Evolutionary conservation across 176 grass and related monocot genomes (phyloP).

Genomic region (Oryza officinalis): DNA sequence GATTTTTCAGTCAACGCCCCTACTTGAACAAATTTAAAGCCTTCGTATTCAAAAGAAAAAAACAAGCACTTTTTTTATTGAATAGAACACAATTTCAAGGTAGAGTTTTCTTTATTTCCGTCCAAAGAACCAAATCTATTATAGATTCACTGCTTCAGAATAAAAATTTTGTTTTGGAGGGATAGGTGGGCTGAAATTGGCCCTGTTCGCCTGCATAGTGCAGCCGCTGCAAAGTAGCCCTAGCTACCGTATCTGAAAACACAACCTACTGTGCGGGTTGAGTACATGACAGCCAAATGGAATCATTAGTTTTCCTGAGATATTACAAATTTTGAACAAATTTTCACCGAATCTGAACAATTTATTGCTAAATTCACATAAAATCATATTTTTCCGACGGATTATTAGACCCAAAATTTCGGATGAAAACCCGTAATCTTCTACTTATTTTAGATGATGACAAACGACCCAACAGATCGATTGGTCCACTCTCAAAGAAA

Average conservation of each 20-base stretch:
- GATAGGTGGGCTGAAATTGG: too few relatives aligned
- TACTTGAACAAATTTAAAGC: neutral
- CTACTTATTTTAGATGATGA: neutral
- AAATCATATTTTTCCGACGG: too few relatives aligned
- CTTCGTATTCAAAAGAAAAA: neutral
- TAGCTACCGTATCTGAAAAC: too few relatives aligned
- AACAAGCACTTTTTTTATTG: neutral
- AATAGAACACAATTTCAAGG: neutral
- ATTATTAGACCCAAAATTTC: neutral
- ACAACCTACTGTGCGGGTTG: too few relatives aligned
- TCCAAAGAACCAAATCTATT: neutral
- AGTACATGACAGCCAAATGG: too few relatives aligned
- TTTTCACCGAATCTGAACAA: neutral
- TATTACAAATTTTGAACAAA: neutral
- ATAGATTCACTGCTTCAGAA: too few relatives aligned
- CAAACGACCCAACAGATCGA: neutral
- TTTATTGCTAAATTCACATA: neutral
- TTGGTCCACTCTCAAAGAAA: neutral
- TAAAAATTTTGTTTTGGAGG: too few relatives aligned
- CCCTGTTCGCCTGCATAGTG: too few relatives aligned
- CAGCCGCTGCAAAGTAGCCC: too few relatives aligned
- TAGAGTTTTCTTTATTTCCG: neutral
- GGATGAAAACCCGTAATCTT: too few relatives aligned
- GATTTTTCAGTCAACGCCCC: neutral
- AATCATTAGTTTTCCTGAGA: neutral